Percentiles rank a stretch among this genome's conserved stretches.
phyloP scores from a whole-genome alignment of 1,284 basidiomycete species.

The Puccinia hordei region DNA sequence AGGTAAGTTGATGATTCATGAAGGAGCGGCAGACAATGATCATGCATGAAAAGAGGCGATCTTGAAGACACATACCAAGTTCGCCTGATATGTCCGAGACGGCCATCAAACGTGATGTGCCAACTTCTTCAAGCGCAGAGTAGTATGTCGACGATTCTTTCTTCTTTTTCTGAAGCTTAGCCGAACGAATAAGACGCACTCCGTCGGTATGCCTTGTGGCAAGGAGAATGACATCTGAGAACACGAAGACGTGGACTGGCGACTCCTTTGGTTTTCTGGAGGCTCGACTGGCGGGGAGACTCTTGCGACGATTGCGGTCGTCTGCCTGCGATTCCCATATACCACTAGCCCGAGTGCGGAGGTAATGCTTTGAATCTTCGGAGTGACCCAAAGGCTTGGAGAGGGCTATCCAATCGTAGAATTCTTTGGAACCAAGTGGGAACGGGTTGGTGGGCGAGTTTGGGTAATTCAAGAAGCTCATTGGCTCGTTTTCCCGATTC shows the following conservation, averaged over 20 bases:
- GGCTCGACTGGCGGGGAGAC: background rate
- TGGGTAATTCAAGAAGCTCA: background rate
- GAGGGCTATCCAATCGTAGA: background rate
- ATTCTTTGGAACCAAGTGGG: background rate
- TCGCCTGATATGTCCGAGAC: conserved; percentile 61
- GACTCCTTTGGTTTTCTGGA: conserved; percentile 54
- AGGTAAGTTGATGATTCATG: background rate
- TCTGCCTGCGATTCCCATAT: background rate
- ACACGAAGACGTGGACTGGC: conserved; percentile 66
- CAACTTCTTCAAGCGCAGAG: conserved; percentile 63
- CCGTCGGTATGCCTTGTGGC: conserved; percentile 57
- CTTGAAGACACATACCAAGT: conserved; percentile 55
- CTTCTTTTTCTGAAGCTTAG: conserved; percentile 54
- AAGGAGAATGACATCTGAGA: conserved; percentile 71
- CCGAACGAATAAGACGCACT: conserved; percentile 53
- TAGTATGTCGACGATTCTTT: conserved; percentile 59
- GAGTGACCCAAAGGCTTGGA: background rate
- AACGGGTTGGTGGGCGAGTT: background rate
- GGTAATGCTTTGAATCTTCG: background rate
- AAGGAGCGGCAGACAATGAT: background rate
- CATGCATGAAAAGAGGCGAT: background rate
- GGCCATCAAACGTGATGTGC: conserved; percentile 66
- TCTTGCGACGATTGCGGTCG: background rate
- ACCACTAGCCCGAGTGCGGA: background rate
- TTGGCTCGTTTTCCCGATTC: conserved; percentile 7